phyloP scores from a whole-genome alignment of 2,329 filamentous ascomycete species.

The Trichoderma sp. region DNA sequence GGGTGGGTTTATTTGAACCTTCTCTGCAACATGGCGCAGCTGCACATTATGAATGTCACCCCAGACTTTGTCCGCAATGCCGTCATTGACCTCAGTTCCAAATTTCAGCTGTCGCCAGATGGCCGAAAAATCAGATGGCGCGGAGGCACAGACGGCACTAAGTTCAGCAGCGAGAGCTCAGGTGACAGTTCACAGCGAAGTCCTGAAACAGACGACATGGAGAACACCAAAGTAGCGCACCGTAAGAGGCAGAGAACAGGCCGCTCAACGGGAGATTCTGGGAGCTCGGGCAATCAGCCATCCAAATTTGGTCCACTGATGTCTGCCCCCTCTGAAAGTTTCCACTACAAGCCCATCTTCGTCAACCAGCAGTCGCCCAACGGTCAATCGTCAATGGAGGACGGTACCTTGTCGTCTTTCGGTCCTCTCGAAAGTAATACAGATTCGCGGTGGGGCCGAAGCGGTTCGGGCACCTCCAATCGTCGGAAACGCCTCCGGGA shows the following conservation, averaged over 20 bases:
- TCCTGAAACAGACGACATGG: slow-evolving; percentile 53
- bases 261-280: slow-evolving; percentile 40
- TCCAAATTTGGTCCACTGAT: slow-evolving; percentile 45
- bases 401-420: slow-evolving; percentile 53
- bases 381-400: slow-evolving; percentile 51
- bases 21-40: slow-evolving; percentile 76
- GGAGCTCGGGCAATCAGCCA: slow-evolving; percentile 40
- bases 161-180: slow-evolving; percentile 64
- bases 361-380: slow-evolving; percentile 51
- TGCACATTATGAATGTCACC: slow-evolving; percentile 84
- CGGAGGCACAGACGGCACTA: slow-evolving; percentile 66
- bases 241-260: slow-evolving; percentile 50
- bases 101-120: slow-evolving; percentile 76
- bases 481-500: slow-evolving; percentile 60
- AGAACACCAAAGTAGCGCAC: slow-evolving; percentile 45
- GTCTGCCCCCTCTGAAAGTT: slow-evolving; percentile 48
- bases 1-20: slow-evolving; percentile 85
- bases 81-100: slow-evolving; percentile 68
- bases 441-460: slow-evolving; percentile 50
- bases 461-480: slow-evolving; percentile 51
- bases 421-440: slow-evolving; percentile 51
- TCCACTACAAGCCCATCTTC: slow-evolving; percentile 68
- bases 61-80: slow-evolving; percentile 74
- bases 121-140: slow-evolving; percentile 80
- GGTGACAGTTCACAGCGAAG: slow-evolving; percentile 51